Conservation (phyloP, 176 grass and related monocot species). For the Poa annua region DNA sequence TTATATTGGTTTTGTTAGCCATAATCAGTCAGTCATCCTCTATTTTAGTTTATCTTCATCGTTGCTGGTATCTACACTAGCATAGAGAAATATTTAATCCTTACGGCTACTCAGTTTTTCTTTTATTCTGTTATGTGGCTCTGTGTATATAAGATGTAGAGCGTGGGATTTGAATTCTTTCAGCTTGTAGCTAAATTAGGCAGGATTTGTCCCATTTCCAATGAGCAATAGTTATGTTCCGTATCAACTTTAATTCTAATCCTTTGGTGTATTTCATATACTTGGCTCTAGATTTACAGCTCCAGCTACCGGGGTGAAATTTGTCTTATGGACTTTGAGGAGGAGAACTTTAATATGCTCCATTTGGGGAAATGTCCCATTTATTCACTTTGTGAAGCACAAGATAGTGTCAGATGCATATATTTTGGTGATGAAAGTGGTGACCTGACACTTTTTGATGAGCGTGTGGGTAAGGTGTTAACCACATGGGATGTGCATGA, state of each 20-base stretch:
- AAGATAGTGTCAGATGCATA: constrained; percentile 43
- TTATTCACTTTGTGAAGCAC: constrained; percentile 51
- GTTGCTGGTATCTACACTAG: constrained; percentile 8
- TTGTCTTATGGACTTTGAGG: constrained; percentile 63
- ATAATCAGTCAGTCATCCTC: background rate
- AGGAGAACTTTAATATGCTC: constrained; percentile 57
- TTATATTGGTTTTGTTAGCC: background rate
- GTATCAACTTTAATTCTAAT: background rate
- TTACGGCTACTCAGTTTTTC: background rate
- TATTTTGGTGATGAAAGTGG: constrained; percentile 48
- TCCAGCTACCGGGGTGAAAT: constrained; percentile 56
- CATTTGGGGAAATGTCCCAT: constrained; percentile 42
- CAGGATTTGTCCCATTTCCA: background rate
- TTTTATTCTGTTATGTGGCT: background rate
- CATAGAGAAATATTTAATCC: background rate
- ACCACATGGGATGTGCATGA: constrained; percentile 50
- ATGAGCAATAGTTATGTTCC: background rate
- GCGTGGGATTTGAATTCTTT: background rate
- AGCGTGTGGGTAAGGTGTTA: constrained; percentile 50
- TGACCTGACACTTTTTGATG: constrained; percentile 57
- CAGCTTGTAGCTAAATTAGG: background rate
- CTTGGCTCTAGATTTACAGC: constrained; percentile 60
- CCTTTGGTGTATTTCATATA: constrained; percentile 7
- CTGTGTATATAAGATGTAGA: background rate
- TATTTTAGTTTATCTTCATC: background rate